Percentiles rank a stretch among this genome's conserved stretches.
These are phyloP conservation scores for Tilletia caries DNA, from an alignment of 1,284 basidiomycete genomes.

Conservation along the genomic window DNA sequence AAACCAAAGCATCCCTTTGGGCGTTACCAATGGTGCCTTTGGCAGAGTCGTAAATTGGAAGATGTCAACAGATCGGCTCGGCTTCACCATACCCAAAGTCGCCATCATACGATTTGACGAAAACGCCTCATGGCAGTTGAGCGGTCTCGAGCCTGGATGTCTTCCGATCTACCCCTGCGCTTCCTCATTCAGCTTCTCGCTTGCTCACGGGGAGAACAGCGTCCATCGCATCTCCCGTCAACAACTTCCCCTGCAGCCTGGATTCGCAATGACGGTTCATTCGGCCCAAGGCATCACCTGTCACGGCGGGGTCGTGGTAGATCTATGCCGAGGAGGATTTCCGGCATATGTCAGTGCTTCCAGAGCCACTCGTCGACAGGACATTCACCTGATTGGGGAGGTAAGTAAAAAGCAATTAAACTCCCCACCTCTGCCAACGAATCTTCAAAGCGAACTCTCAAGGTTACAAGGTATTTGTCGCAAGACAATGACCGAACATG, in stretches of 20 bases:
- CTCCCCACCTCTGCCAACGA: background rate
- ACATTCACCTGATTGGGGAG: background rate
- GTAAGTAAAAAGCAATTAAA: background rate
- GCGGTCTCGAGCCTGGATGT: background rate
- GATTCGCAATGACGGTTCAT: background rate
- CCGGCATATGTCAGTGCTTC: background rate
- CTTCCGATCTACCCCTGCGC: background rate
- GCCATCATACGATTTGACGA: background rate
- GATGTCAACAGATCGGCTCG: background rate
- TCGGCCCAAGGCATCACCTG: background rate
- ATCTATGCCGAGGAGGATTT: background rate
- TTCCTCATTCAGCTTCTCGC: background rate
- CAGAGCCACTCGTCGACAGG: background rate
- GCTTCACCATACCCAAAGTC: background rate
- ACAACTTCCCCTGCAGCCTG: background rate
- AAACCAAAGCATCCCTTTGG: background rate
- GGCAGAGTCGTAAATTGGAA: background rate
- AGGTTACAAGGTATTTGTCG: background rate
- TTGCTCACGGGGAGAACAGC: no score
- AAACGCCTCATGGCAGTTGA: background rate
- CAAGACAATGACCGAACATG: background rate
- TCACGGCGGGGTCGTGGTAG: background rate
- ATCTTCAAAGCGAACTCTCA: background rate
- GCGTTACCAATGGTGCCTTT: background rate
- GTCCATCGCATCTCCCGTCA: background rate